Percentiles rank a stretch among this genome's conserved stretches.
These are phyloP conservation scores for Colletotrichum incanum DNA, from an alignment of 2,329 filamentous ascomycete species.

Conservation along the genomic window DNA sequence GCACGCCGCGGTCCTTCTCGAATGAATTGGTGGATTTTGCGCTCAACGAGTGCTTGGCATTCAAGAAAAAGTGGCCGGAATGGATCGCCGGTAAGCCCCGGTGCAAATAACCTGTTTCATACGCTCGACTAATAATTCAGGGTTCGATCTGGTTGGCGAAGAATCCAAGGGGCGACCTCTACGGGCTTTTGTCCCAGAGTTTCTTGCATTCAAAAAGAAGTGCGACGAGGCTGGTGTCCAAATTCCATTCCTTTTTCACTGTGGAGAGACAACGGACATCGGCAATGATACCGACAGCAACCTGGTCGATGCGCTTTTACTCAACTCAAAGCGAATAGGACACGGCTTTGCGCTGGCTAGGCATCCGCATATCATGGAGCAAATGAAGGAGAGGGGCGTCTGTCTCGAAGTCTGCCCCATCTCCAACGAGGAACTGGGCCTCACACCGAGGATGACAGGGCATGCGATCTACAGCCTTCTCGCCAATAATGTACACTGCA, in stretches of 20 bases:
- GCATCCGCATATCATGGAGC: conserved; percentile 75
- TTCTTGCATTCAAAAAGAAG: conserved; percentile 69
- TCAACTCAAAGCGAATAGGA: conserved; percentile 79
- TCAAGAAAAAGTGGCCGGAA: conserved; percentile 70
- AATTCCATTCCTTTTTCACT: conserved; percentile 83
- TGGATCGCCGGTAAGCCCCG: conserved; percentile 73
- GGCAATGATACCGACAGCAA: conserved; percentile 78
- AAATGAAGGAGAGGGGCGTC: conserved; percentile 73
- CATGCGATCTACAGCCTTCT: conserved; percentile 80
- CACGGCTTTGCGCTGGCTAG: conserved; percentile 80
- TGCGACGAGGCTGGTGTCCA: conserved; percentile 65
- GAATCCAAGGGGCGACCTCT: conserved; percentile 74
- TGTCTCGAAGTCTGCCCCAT: conserved; percentile 84
- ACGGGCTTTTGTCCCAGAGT: conserved; percentile 67
- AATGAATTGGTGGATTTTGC: conserved; percentile 63
- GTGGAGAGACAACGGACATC: conserved; percentile 80
- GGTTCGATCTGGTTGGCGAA: conserved; percentile 80
- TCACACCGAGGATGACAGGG: conserved; percentile 76
- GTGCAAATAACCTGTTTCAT: not conserved
- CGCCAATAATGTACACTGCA: conserved; percentile 81
- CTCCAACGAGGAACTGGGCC: conserved; percentile 81
- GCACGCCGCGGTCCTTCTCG: conserved; percentile 75
- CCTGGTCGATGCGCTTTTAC: conserved; percentile 76
- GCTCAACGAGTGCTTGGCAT: conserved; percentile 72
- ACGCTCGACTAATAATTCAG: conserved; percentile 52